phyloP scores from a whole-genome alignment of 371 early-diverging fungal species.

The Dinochytrium kinnereticum region DNA sequence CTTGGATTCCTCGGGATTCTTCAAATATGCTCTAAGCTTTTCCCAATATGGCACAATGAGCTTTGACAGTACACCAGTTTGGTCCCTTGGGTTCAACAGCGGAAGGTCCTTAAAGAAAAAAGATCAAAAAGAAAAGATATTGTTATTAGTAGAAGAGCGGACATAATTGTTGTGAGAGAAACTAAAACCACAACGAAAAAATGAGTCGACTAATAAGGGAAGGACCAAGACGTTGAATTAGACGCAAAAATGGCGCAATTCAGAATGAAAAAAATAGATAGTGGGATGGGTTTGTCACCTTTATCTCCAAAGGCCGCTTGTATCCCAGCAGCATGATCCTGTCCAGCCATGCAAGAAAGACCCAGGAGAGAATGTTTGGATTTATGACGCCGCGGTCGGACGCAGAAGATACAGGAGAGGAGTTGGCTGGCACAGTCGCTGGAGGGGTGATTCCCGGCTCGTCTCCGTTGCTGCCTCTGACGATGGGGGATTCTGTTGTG shows the following conservation, averaged over 20 bases:
- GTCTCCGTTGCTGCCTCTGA: too few species aligned
- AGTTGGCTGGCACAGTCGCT: too few species aligned
- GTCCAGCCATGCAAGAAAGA: constrained; percentile 21
- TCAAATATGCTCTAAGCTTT: neutral
- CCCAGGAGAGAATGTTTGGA: constrained; percentile 12
- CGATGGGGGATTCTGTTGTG: too few species aligned
- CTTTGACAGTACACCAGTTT: neutral
- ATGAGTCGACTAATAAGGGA: too few species aligned
- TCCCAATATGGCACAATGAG: constrained; percentile 24
- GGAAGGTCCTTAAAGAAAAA: constrained; percentile 21
- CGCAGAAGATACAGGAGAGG: neutral
- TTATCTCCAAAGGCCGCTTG: constrained; percentile 16
- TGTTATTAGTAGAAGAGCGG: too few species aligned
- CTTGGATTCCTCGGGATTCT: constrained; percentile 4
- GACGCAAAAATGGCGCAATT: too few species aligned
- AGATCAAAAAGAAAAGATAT: too few species aligned
- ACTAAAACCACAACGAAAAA: too few species aligned
- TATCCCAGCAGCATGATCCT: constrained; percentile 21
- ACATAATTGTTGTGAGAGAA: neutral
- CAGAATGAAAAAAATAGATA: too few species aligned
- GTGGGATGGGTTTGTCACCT: constrained; percentile 11
- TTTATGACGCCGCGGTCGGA: constrained; percentile 13
- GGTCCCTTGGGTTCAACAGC: constrained; percentile 10
- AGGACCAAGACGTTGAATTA: too few species aligned
- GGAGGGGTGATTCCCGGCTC: too few species aligned